Base-by-base conservation (phyloP, 192 early-diverging fungal genomes). In the Coemansia sp. region DNA sequence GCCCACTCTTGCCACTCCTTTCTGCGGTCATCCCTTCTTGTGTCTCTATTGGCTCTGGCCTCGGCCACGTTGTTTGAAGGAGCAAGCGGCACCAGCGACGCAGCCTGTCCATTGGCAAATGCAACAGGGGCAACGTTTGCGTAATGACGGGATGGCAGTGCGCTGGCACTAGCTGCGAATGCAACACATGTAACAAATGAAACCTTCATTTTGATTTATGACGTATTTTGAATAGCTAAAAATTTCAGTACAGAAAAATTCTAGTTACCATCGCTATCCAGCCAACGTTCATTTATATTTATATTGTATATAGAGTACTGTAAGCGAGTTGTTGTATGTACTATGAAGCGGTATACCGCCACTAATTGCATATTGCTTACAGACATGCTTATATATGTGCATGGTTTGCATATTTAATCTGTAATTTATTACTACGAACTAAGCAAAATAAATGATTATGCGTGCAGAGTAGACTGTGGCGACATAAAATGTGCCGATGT, bases 1-100 rank as follows among this genome's bases (percentile, higher is more conserved):
- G 71, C 67, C 77, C 77, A 79, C 26, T 73, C 66, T 44, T 74
- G 67, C 71, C 71, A 79, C 26, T 70, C 64, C 64, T 79, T 79
- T 57, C 65, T 66, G 51, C 64, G 71, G 36, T 73, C 77, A 12
- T 79, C 77, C 19, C 71, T 70, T 61, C 62, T 72, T 14, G 71
- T 62, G 38, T 69, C 77, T 22, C 71, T 69, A 9, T 66, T 65
- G 5, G 64, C 71, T n/a, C 63, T 65, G 9, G 59, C 53, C n/a
- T 26, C 34, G 5, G 37, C 34, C n/a, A 42, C 53, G 4, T 23
- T 23, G 52, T 49, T 56, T 49, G 26, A 49, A 37, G 49, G 14
- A 20, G 53, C 40, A 25, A 54, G 40, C 26, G 59, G 54, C 1
- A 15, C 11, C 49, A 55, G n/a, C 12, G 20, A 52, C 19, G 20